Evolutionary conservation across 495 filamentous ascomycete genomes (phyloP), one percentile per base, ranked within the genome.

Genomic region (Penicillium cosmopolitanum): DNA sequence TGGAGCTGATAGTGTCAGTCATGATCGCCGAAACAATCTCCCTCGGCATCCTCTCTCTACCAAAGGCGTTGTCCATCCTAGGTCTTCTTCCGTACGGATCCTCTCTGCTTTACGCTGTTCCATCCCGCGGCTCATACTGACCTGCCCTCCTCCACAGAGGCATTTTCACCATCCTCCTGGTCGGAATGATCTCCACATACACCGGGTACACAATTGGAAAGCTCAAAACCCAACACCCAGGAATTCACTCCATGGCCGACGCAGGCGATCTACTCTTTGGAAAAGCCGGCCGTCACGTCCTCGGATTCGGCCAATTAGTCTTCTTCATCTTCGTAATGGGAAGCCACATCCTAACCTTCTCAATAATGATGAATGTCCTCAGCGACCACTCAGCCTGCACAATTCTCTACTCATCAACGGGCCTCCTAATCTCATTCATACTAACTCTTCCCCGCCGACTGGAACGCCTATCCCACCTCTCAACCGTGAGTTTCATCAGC

Each of bases 321-420:
- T 85, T 90, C 65, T 79, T 91, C 43, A 62, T 87, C 31, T 89
- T 92, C 74, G 82, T 88, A 51, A 86, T 89, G 74, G 89, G 80
- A n/a, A 87, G 85, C 19, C 90, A 93, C 65, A 78, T 90, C 51
- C 74, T 91, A 48, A 87, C 86, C 0, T 90, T 89, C 64, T 82
- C 80, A 12, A 88, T 92, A 67, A 87, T 87, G 75, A 82, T 91
- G 72, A 85, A 86, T 48, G 82, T 79, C 35, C 66, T 92, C 33
- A 84, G 85, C 1, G 71, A 83, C 1, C 80, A 89, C 65, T 81
- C 73, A 2, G 66, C 76, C 3, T 93, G 90, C 66, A 85, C 85
- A 3, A 80, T 91, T 44, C 72, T 83, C 0, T 92, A 87, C 62
- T 79, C 78, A 16, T 64, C 86, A 42, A 73, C 86, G 33, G 89